Base-by-base conservation (phyloP, 2,329 filamentous ascomycete genomes). In the Aspergillus sp. region DNA sequence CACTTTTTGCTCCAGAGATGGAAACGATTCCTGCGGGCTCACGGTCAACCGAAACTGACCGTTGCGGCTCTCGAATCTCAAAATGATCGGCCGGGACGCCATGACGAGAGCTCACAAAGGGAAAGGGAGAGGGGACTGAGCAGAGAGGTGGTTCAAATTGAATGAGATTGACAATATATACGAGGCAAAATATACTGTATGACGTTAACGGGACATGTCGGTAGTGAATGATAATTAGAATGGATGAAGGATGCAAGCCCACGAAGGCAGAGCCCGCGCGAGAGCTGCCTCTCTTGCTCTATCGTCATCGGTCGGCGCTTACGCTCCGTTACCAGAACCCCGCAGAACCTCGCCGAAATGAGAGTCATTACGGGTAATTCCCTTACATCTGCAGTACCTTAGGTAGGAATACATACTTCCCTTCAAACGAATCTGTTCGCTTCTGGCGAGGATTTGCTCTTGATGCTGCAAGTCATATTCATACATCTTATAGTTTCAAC, bases 21-120 rank as follows among this genome's bases (percentile, higher is more conserved):
- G 73, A 74, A 98, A 96, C 0, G 88, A 87, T 63, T 90, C 87
- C 47, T 84, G 83, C 54, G 88, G 85, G 68, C 93, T 88, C 67
- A 96, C 85, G 54, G 84, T 90, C 70, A 98, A 82, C 68, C 95
- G 90, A 77, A 93, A 89, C 83, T 95, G 95, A 80, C 95, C 95
- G 80, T 97, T 92, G 65, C 91, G 92, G 74, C 92, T 92, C 70
- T 93, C 89, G 68, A 96, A 90, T 76, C 93, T 87, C 58, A 97
- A 82, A 71, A 96, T 84, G 87, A 96, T 96, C 65, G 73, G 79
- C 73, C 72, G 67, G 52, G 76, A 67, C 24, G 75, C 67, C 77
- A 78, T 79, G 42, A 51, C 65, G 62, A 50, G n/a, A 47, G 46
- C 16, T 20, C 24, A 36, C 9, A 4, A 46, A 56, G 56, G 32